Evolutionary conservation across 768 basidiomycete species (phyloP).

Genomic region (Crucibulum laeve): DNA sequence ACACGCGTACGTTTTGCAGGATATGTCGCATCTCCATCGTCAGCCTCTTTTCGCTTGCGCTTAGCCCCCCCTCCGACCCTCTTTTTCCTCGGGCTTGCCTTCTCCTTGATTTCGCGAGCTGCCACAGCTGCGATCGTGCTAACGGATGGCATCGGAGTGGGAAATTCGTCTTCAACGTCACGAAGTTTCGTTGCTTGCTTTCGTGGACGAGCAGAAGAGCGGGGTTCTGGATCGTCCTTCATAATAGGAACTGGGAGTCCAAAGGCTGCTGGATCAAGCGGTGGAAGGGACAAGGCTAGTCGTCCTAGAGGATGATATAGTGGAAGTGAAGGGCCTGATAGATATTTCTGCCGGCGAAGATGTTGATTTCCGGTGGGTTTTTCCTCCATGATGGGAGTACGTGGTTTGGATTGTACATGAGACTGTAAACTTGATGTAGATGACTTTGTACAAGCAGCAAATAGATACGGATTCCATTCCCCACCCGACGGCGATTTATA

Average conservation of each 20-base stretch:
- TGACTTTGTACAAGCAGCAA: constrained; percentile 10
- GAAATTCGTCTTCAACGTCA: constrained; percentile 37
- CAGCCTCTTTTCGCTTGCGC: constrained; percentile 54
- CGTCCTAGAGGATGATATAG: constrained; percentile 65
- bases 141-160: constrained; percentile 16
- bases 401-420: constrained; percentile 10
- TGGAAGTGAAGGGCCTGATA: constrained; percentile 43
- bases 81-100: constrained; percentile 49
- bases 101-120: constrained; percentile 32
- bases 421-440: constrained; percentile 1
- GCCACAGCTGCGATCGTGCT: constrained; percentile 29
- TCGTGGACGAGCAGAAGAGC: constrained; percentile 41
- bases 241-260: constrained; percentile 49
- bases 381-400: constrained; percentile 5
- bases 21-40: constrained; percentile 64
- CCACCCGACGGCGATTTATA: constrained; percentile 51
- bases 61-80: constrained; percentile 40
- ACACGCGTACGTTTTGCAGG: constrained; percentile 65
- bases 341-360: constrained; percentile 14
- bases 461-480: constrained; percentile 18
- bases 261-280: constrained; percentile 52
- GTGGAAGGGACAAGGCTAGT: constrained; percentile 62
- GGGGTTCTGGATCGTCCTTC: constrained; percentile 34
- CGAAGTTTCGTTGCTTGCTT: constrained; percentile 44
- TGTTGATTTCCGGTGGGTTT: constrained; percentile 1